phyloP scores from a whole-genome alignment of 2,329 filamentous ascomycete species.

The Harringtonia lauricola region DNA sequence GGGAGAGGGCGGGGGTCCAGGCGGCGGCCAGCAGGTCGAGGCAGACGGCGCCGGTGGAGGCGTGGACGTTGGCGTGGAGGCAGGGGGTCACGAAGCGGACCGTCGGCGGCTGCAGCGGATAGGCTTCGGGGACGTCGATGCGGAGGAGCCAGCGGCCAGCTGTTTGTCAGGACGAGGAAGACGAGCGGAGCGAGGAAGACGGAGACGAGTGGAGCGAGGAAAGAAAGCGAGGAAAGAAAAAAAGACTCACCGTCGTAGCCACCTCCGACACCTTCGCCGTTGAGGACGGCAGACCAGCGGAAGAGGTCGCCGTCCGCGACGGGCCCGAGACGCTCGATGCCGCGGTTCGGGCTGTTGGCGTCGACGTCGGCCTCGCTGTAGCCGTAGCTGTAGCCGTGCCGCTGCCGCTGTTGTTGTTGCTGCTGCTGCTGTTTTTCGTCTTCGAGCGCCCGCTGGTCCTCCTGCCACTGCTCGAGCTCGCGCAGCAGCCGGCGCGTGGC shows the following conservation, averaged over 20 bases:
- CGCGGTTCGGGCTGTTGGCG: conserved; percentile 16
- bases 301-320: conserved; percentile 41
- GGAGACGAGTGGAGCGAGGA: neutral
- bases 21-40: conserved; percentile 63
- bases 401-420: neutral
- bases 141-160: conserved; percentile 72
- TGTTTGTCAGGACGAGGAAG: conserved; percentile 14
- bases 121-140: conserved; percentile 65
- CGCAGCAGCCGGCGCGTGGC: conserved; percentile 47
- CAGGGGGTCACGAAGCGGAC: conserved; percentile 76
- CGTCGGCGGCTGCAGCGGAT: conserved; percentile 67
- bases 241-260: conserved; percentile 42
- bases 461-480: conserved; percentile 43
- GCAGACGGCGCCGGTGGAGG: conserved; percentile 78
- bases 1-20: conserved; percentile 80
- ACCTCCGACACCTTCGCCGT: conserved; percentile 40
- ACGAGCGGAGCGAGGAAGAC: neutral
- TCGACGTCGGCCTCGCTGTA: neutral
- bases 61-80: conserved; percentile 69
- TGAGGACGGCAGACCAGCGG: conserved; percentile 48
- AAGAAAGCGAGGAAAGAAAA: neutral
- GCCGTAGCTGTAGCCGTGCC: no score
- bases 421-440: neutral
- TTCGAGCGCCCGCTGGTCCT: conserved; percentile 22
- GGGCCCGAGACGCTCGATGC: conserved; percentile 49